Evolutionary conservation across 495 filamentous ascomycete species (phyloP), one percentile per base, ranked within the genome.

Genomic region (Neurospora africana): DNA sequence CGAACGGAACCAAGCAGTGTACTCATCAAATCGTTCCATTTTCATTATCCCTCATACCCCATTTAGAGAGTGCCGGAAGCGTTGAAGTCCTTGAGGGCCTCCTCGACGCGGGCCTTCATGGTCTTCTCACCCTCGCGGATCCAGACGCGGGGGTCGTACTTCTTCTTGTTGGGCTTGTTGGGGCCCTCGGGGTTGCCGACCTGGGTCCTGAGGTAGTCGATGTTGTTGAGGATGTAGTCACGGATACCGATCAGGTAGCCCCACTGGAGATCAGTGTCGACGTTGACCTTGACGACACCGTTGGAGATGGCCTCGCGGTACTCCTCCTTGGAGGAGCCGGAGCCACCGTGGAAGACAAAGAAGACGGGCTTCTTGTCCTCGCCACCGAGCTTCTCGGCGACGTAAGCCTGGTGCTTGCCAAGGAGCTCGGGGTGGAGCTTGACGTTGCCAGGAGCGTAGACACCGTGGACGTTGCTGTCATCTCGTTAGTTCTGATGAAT

Each of bases 281-380:
- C 83, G 84, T 93, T 93, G 83, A 99, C 95, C 91, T 99, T 99
- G 84, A 97, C 91, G 73, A 99, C 96, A 84, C 95, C 95, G 82
- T 95, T 41, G 76, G 84, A 82, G 81, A 98, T 98, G 75, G 94
- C 95, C 77, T 92, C 88, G 69, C 80, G 86, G 87, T 90, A 98
- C 85, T 98, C 95, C 72, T 91, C 81, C 87, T 97, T 96, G 80
- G 88, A 86, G 69, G 91, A 94, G 72, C 95, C 96, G 71, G 92
- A 95, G 74, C 95, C 95, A 76, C 96, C 96, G 86, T 99, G 95
- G 90, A 99, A 99, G 81, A 99, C 95, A 81, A 99, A 91, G 89
- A 96, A 98, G 78, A 98, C 90, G 71, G 96, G 95, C 89, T 97
- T 97, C 78, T 91, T 86, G 74, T 93, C 89, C 73, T 84, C 82